These are phyloP conservation scores for Solanum habrochaites DNA, from an alignment of 257 asterid genomes.

Conservation along the genomic window DNA sequence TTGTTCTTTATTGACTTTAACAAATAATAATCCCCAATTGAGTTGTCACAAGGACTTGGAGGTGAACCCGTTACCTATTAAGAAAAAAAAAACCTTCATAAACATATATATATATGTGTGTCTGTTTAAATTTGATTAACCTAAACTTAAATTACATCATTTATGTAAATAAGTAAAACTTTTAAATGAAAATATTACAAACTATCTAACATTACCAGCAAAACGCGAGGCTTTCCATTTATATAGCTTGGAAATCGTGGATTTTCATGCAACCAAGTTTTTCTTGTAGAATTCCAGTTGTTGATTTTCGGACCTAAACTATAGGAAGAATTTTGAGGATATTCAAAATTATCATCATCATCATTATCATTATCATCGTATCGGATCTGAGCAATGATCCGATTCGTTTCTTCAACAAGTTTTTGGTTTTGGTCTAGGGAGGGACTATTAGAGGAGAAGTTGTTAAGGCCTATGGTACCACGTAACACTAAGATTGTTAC, in stretches of 20 bases:
- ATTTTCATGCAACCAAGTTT: conserved; percentile 16
- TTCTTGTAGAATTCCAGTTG: conserved; percentile 22
- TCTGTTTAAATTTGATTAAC: neutral
- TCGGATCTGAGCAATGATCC: conserved; percentile 26
- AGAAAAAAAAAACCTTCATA: neutral
- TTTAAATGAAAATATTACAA: neutral
- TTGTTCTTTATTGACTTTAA: conserved; percentile 41
- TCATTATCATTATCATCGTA: conserved; percentile 4
- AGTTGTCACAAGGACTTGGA: conserved; percentile 26
- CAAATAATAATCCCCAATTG: conserved; percentile 35
- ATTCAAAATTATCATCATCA: neutral
- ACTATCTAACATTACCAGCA: conserved; percentile 7
- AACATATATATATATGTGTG: neutral
- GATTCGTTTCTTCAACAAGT: conserved; percentile 12
- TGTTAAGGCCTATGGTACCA: conserved; percentile 31
- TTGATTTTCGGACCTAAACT: conserved; percentile 30
- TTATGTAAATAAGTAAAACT: too few relatives aligned
- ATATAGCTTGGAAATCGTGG: conserved; percentile 8
- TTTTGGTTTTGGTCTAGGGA: neutral
- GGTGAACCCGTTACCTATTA: conserved; percentile 19
- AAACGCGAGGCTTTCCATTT: conserved; percentile 15
- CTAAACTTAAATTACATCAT: too few relatives aligned
- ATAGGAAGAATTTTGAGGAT: conserved; percentile 3
- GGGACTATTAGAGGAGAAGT: conserved; percentile 1
- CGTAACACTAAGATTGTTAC: conserved; percentile 35